Conservation (phyloP, 2,329 filamentous ascomycete species). For the Colletotrichum lindemuthianum region DNA sequence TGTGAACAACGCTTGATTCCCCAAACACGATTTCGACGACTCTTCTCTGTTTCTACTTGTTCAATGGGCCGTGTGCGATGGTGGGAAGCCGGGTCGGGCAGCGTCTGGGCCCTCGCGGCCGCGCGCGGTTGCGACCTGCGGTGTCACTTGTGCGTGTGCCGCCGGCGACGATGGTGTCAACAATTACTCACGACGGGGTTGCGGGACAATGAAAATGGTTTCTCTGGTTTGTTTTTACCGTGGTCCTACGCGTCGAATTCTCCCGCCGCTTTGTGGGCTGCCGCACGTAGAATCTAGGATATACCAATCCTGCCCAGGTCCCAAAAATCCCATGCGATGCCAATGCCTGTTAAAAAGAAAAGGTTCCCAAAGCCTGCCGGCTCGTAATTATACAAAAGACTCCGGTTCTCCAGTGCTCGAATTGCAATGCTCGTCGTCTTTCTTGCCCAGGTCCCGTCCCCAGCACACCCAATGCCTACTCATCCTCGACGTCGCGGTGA, state of each 20-base stretch:
- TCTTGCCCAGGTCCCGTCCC: background rate
- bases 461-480: conserved; percentile 50
- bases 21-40: conserved; percentile 36
- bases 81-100: background rate
- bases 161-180: background rate
- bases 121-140: no score
- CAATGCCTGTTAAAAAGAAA: conserved; percentile 42
- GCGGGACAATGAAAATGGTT: conserved; percentile 16
- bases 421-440: conserved; percentile 25
- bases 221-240: conserved; percentile 21
- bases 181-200: conserved; percentile 4
- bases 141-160: conserved; percentile 2
- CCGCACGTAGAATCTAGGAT: conserved; percentile 28
- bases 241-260: conserved; percentile 21
- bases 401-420: conserved; percentile 53
- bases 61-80: conserved; percentile 18
- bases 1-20: conserved; percentile 39
- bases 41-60: conserved; percentile 18
- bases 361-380: conserved; percentile 39
- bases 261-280: conserved; percentile 30
- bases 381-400: conserved; percentile 47
- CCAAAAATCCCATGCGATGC: conserved; percentile 44
- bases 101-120: no score
- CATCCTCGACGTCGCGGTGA: conserved; percentile 73
- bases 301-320: conserved; percentile 27